A percentile compares a stretch with the other conserved stretches of the same genome.
These are phyloP conservation scores for Halteria grandinella DNA, from an alignment of 73 alveolate genomes.

Conservation along the genomic window DNA sequence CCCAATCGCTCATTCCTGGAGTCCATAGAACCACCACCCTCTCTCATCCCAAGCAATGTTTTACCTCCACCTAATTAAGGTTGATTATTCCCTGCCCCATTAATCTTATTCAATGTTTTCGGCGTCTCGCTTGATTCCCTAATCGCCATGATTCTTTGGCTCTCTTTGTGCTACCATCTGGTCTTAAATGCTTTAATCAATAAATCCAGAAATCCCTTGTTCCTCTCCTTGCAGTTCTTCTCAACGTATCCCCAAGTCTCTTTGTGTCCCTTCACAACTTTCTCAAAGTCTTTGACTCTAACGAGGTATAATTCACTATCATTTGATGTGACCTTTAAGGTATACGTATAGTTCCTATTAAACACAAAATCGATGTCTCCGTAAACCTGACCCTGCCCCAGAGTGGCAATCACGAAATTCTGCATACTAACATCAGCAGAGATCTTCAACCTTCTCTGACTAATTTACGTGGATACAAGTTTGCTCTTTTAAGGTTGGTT, in stretches of 20 bases:
- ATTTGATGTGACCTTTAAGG: slow-evolving; percentile 1
- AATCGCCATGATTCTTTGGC: too few species aligned
- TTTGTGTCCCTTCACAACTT: not conserved
- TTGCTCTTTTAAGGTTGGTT: not conserved
- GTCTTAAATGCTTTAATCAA: slow-evolving; percentile 3
- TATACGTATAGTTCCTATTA: slow-evolving; percentile 19
- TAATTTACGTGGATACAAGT: not conserved
- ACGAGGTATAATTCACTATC: slow-evolving; percentile 9
- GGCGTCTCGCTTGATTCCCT: too few species aligned
- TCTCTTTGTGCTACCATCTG: slow-evolving; percentile 17
- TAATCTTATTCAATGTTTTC: too few species aligned
- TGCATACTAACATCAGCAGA: not conserved
- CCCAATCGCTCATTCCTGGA: too few species aligned
- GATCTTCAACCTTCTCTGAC: slow-evolving; percentile 6
- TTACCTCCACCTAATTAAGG: too few species aligned
- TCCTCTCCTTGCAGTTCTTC: not conserved
- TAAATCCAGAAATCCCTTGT: not conserved
- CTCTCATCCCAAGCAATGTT: too few species aligned
- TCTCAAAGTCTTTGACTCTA: slow-evolving; percentile 6
- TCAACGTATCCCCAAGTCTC: slow-evolving; percentile 35
- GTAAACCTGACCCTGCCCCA: slow-evolving; percentile 14
- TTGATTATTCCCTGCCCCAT: too few species aligned
- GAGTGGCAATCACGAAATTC: not conserved
- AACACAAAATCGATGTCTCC: slow-evolving; percentile 35
- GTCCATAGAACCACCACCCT: too few species aligned